Conservation (phyloP, 2,329 filamentous ascomycete species). For the Colletotrichum sidae region DNA sequence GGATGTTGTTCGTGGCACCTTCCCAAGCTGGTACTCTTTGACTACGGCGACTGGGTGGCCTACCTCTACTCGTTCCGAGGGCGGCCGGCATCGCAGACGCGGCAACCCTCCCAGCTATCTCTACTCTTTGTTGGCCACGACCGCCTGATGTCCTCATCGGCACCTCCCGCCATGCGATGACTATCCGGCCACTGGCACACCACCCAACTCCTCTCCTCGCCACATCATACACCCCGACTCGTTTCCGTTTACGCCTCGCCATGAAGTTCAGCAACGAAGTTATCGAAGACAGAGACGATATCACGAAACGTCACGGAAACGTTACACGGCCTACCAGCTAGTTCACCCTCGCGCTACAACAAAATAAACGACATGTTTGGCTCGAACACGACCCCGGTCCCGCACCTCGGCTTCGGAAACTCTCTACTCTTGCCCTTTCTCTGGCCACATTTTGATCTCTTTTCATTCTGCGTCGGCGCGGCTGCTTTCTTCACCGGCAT, state of each 20-base stretch:
- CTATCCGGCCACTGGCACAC: slow-evolving; percentile 9
- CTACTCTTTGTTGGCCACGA: slow-evolving; percentile 60
- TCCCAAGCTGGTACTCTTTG: slow-evolving; percentile 56
- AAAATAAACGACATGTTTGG: slow-evolving; percentile 16
- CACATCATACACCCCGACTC: slow-evolving; percentile 11
- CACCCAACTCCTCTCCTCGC: slow-evolving; percentile 10
- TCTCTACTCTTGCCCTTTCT: slow-evolving; percentile 7
- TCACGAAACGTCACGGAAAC: slow-evolving; percentile 33
- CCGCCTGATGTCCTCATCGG: slow-evolving; percentile 53
- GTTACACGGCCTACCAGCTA: slow-evolving; percentile 32
- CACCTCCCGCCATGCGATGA: slow-evolving; percentile 42
- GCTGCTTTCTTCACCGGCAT: slow-evolving; percentile 20
- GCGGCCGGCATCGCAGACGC: slow-evolving; percentile 47
- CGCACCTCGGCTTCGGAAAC: slow-evolving; percentile 21
- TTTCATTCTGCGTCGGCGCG: slow-evolving; percentile 1
- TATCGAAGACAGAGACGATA: slow-evolving; percentile 46
- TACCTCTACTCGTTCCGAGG: slow-evolving; percentile 62
- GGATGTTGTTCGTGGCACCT: slow-evolving; percentile 56
- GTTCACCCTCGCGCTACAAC: slow-evolving; percentile 19
- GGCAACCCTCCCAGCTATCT: slow-evolving; percentile 61
- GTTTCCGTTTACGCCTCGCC: slow-evolving; percentile 28
- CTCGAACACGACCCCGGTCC: slow-evolving; percentile 17
- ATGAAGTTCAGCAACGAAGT: slow-evolving; percentile 41
- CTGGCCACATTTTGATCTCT: slow-evolving; percentile 9
- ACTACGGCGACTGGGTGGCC: slow-evolving; percentile 58